phyloP scores from a whole-genome alignment of 768 basidiomycete species.

The Suillus subaureus region DNA sequence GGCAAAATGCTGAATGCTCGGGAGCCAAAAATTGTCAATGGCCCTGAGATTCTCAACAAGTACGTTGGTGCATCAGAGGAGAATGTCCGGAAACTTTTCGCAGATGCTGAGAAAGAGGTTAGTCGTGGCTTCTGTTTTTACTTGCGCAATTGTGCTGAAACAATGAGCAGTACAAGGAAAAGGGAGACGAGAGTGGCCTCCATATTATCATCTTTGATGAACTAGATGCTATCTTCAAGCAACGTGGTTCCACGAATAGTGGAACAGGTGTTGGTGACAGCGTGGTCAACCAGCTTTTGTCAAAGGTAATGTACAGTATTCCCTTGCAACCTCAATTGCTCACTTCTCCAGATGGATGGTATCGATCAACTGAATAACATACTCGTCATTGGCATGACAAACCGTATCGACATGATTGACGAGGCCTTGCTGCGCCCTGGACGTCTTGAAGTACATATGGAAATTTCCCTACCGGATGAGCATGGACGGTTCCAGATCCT shows the following conservation, averaged over 20 bases:
- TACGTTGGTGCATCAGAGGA: conserved; percentile 98
- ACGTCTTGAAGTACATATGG: conserved; percentile 99
- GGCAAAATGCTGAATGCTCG: conserved; percentile 98
- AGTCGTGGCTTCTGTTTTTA: neutral
- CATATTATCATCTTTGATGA: conserved; percentile 99
- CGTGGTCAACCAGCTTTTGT: conserved; percentile 96
- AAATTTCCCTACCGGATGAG: conserved; percentile 97
- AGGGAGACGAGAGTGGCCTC: conserved; percentile 93
- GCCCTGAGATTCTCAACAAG: conserved; percentile 96
- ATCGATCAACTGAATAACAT: conserved; percentile 99
- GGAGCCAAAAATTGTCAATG: conserved; percentile 98
- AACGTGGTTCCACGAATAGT: conserved; percentile 87
- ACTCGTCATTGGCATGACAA: conserved; percentile 99
- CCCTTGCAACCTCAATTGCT: conserved; percentile 7
- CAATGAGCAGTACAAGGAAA: conserved; percentile 81
- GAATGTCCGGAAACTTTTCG: conserved; percentile 96
- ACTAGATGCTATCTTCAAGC: conserved; percentile 97
- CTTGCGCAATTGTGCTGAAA: conserved; percentile 9
- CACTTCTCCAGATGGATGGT: conserved; percentile 84
- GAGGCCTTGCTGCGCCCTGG: conserved; percentile 97
- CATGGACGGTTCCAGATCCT: conserved; percentile 91
- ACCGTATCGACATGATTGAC: conserved; percentile 97
- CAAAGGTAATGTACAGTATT: conserved; percentile 66
- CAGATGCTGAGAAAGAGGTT: conserved; percentile 98
- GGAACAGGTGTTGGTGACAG: conserved; percentile 99